Conservation (phyloP, 306 rosid species). For the cucumber (Cucumis sativus) region Cucumber_9930_V3 NC_026658.2:16501501-16502000, state of each 20-base stretch:
- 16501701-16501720: slow-evolving; percentile 51
- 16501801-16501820: slow-evolving; percentile 89
- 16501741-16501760: slow-evolving; percentile 57
- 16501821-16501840: not conserved
- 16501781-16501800: slow-evolving; percentile 74
- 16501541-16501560: slow-evolving; percentile 35
- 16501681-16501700: slow-evolving; percentile 80
- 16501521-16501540: not conserved
- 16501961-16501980: slow-evolving; percentile 93
- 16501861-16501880: not conserved
- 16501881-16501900: not conserved
- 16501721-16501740: slow-evolving; percentile 95
- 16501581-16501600: slow-evolving; percentile 49
- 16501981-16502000: slow-evolving; percentile 77
- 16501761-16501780: slow-evolving; percentile 48
- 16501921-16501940: not conserved
- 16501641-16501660: slow-evolving; percentile 90
- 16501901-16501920: not conserved
- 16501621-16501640: slow-evolving; percentile 77
- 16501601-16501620: slow-evolving; percentile 71
- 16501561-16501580: slow-evolving; percentile 16
- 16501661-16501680: slow-evolving; percentile 87
- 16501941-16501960: slow-evolving; percentile 78
- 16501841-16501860: not conserved
- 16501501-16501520: not conserved